These are phyloP conservation scores for Calonectria pteridis DNA, from an alignment of 2,329 filamentous ascomycete genomes.

Conservation along the genomic window DNA sequence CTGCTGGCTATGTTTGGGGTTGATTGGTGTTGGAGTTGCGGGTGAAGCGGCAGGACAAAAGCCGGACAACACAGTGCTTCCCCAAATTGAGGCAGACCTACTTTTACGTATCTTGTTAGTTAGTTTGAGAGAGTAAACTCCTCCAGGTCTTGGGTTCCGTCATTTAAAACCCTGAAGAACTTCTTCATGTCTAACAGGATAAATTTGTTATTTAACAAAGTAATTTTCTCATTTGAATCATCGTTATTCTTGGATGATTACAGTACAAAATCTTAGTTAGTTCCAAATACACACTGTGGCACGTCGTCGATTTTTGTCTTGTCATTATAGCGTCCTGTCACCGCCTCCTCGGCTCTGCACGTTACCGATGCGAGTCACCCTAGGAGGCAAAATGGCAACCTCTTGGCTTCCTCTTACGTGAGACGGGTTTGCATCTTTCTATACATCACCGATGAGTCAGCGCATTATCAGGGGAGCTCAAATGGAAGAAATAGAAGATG, in stretches of 20 bases:
- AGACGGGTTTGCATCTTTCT: background rate
- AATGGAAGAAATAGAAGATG: background rate
- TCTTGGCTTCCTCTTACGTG: slow-evolving; percentile 9
- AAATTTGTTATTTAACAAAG: background rate
- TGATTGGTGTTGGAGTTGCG: background rate
- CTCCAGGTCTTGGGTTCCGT: background rate
- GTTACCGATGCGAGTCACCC: background rate
- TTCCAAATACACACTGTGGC: background rate
- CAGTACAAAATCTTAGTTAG: background rate
- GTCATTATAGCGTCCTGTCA: background rate
- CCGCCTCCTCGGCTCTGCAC: background rate
- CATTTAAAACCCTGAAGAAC: background rate
- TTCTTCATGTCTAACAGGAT: background rate
- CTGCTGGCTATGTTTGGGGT: background rate
- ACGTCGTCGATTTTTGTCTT: background rate
- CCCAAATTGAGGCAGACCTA: background rate
- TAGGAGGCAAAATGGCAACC: background rate
- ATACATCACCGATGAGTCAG: slow-evolving; percentile 12
- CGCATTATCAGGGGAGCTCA: background rate
- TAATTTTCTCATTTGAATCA: background rate
- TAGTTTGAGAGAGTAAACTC: background rate
- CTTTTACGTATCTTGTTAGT: background rate
- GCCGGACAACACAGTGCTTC: background rate
- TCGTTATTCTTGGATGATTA: background rate
- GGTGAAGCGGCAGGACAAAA: background rate